phyloP scores from a whole-genome alignment of 805 yeast species.

The Metschnikowia kofuensis region DNA sequence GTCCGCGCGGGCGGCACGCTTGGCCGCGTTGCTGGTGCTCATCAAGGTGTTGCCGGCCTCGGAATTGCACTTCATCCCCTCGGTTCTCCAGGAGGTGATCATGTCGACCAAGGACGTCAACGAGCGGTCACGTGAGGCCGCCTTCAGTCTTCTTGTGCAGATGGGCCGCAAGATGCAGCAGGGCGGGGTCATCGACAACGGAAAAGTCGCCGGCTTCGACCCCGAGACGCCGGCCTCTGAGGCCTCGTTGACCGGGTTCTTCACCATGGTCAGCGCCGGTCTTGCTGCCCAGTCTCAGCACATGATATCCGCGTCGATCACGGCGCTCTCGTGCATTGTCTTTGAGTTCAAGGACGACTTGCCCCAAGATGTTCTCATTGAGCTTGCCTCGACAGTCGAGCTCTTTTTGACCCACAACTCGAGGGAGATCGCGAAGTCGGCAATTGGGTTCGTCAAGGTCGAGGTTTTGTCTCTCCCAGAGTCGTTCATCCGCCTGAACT shows the following conservation, averaged over 20 bases:
- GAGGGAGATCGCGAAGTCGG: constrained; percentile 90
- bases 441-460: constrained; percentile 91
- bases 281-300: constrained; percentile 90
- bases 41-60: constrained; percentile 59
- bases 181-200: constrained; percentile 65
- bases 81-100: constrained; percentile 81
- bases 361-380: constrained; percentile 58
- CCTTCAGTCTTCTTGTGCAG: constrained; percentile 69
- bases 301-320: constrained; percentile 92
- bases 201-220: constrained; percentile 66
- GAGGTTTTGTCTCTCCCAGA: constrained; percentile 80
- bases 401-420: constrained; percentile 86
- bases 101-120: constrained; percentile 88
- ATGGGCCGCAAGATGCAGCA: constrained; percentile 78
- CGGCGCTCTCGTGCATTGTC: constrained; percentile 81
- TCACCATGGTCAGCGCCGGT: constrained; percentile 95
- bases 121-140: constrained; percentile 82
- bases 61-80: constrained; percentile 75
- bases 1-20: constrained; percentile 79
- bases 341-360: constrained; percentile 78
- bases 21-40: constrained; percentile 62
- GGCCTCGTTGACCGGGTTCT: constrained; percentile 76
- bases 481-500: constrained; percentile 64
- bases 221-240: constrained; percentile 56
- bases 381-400: constrained; percentile 82